Conservation (phyloP, 352 stramenopile species). For the Pythium plurisporium region DNA sequence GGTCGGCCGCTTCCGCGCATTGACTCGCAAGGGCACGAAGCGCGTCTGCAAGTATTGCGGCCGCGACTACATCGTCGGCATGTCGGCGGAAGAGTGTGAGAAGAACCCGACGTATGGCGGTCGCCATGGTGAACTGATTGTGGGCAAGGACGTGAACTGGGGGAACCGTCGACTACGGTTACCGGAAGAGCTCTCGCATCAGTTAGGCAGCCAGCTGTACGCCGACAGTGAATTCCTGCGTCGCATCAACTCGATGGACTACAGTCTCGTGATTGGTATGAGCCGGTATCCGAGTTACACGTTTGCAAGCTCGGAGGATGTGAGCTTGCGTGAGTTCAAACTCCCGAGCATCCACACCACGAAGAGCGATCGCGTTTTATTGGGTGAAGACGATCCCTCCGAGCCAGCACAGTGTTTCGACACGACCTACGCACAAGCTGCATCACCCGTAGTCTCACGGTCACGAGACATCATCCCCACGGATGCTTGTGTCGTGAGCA, state of each 20-base stretch:
- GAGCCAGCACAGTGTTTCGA: constrained; percentile 24
- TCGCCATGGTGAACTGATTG: constrained; percentile 72
- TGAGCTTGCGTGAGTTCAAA: constrained; percentile 6
- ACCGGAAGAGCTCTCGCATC: constrained; percentile 57
- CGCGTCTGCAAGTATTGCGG: constrained; percentile 86
- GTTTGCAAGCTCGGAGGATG: constrained; percentile 20
- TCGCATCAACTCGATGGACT: constrained; percentile 97
- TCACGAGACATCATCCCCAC: constrained; percentile 37
- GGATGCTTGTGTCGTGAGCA: constrained; percentile 86
- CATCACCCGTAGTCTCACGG: constrained; percentile 34
- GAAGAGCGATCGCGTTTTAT: constrained; percentile 2
- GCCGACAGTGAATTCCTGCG: constrained; percentile 91
- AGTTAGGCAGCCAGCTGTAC: constrained; percentile 82
- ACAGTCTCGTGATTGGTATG: constrained; percentile 94
- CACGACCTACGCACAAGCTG: constrained; percentile 49
- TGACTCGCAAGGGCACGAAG: constrained; percentile 62
- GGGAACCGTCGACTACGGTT: constrained; percentile 71
- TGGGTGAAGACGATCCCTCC: constrained; percentile 14
- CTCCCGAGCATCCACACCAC: constrained; percentile 3
- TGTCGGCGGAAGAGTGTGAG: constrained; percentile 73
- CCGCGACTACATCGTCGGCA: constrained; percentile 82
- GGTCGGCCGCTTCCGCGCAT: constrained; percentile 71
- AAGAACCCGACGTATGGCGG: constrained; percentile 55
- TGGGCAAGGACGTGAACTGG: constrained; percentile 88
- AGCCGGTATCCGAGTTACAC: constrained; percentile 36